Percentiles rank a stretch among this genome's conserved stretches.
Conservation (phyloP, 1,139 yeast genomes). For the Hansenula lynferdii region DNA sequence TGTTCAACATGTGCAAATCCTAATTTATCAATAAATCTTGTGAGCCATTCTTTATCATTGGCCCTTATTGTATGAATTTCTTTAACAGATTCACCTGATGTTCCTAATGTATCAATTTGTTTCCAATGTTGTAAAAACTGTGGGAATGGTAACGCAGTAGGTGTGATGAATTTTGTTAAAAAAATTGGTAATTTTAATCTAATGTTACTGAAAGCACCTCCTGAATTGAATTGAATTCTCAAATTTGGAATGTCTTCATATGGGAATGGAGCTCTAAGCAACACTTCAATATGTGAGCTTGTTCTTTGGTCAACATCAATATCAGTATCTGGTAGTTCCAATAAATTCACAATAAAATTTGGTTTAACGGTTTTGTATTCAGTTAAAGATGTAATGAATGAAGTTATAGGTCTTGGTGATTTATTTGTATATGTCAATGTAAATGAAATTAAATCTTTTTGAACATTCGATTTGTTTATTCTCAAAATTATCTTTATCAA, state of each 20-base stretch:
- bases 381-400: slow-evolving; percentile 46
- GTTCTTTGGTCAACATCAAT: slow-evolving; percentile 45
- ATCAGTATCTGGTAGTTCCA: slow-evolving; percentile 47
- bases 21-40: slow-evolving; percentile 44
- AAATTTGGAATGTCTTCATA: slow-evolving; percentile 54
- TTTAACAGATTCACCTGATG: slow-evolving; percentile 44
- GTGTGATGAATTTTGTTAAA: slow-evolving; percentile 55
- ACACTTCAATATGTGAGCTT: slow-evolving; percentile 38
- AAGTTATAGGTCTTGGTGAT: slow-evolving; percentile 49
- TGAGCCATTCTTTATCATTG: slow-evolving; percentile 26
- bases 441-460: slow-evolving; percentile 21
- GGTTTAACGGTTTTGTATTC: slow-evolving; percentile 40
- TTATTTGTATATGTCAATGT: slow-evolving; percentile 59
- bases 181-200: slow-evolving; percentile 66
- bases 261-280: slow-evolving; percentile 42
- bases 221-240: slow-evolving; percentile 40
- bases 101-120: slow-evolving; percentile 62
- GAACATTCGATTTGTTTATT: slow-evolving; percentile 28
- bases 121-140: slow-evolving; percentile 76
- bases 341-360: slow-evolving; percentile 39
- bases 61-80: slow-evolving; percentile 24
- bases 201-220: slow-evolving; percentile 45
- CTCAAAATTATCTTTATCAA: slow-evolving; percentile 64
- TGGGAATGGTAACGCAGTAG: slow-evolving; percentile 44
- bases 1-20: slow-evolving; percentile 54